These are phyloP conservation scores for Citrullus colocynthis DNA, from an alignment of 306 rosid genomes.

Conservation along the genomic window DNA sequence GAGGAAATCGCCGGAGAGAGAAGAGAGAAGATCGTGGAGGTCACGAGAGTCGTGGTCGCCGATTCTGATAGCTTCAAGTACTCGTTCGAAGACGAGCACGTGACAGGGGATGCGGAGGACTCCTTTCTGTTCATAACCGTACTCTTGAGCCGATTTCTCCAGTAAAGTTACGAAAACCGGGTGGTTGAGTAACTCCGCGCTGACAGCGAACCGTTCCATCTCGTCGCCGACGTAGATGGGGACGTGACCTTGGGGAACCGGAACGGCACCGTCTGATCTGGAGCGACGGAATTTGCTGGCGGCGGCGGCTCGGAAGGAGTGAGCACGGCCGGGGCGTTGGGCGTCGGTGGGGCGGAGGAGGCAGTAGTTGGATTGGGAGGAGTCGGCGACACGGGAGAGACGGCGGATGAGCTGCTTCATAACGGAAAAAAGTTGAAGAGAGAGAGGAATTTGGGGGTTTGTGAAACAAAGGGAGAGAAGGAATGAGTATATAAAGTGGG, in stretches of 20 bases:
- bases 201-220: conserved; percentile 75
- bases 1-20: conserved; percentile 25
- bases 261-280: not conserved
- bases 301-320: conserved; percentile 23
- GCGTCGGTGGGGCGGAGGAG: conserved; percentile 38
- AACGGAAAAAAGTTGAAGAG: not conserved
- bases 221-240: conserved; percentile 96
- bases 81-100: conserved; percentile 67
- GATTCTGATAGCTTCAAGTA: conserved; percentile 56
- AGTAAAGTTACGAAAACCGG: conserved; percentile 72
- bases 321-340: conserved; percentile 7
- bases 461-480: not conserved
- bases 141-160: conserved; percentile 76
- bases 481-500: not conserved
- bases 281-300: conserved; percentile 6
- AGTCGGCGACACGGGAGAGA: conserved; percentile 79
- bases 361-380: conserved; percentile 69
- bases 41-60: conserved; percentile 41
- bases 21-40: conserved; percentile 36
- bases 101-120: conserved; percentile 85
- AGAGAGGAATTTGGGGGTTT: not conserved
- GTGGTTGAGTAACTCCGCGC: conserved; percentile 72
- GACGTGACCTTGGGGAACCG: conserved; percentile 66
- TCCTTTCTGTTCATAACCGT: conserved; percentile 84
- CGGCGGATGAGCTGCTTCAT: conserved; percentile 88